Evolutionary conservation across 768 basidiomycete species (phyloP), one percentile per base, ranked within the genome.

Genomic region (Steccherinum ochraceum): DNA sequence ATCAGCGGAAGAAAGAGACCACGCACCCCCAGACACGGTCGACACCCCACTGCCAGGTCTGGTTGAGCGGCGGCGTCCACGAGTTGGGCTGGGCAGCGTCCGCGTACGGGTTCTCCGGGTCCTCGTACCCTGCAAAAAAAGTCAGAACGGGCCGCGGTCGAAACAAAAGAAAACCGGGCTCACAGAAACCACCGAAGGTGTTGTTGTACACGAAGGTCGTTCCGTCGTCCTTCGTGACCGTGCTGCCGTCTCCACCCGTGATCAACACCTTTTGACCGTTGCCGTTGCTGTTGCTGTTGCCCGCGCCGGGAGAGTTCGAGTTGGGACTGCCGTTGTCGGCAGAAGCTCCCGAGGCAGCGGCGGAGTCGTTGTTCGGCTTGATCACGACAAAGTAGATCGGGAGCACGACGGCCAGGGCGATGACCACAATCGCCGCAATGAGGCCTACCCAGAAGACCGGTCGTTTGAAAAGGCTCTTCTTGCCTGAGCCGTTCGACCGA

Each of bases 61-160:
- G 73, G 68, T 86, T 87, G 45, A 95, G 70, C 5, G 86, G 76
- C 1, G 89, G 89, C 4, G 86, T 85, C 83, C 87, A 93, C 2
- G 77, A 80, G 59, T 93, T 89, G 7, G 85, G 75, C 52, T 72
- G 77, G 5, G 91, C 90, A 40, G 76, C 72, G 63, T 86, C 81
- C 68, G 83, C 84, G 72, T 83, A 89, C 4, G 90, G 87, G 62
- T 87, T 72, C 42, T 81, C 73, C 12, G 83, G 81, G 65, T 89
- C 80, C 67, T 65, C 69, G 18, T 78, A 74, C 84, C 82, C 83
- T 84, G 51, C n/a, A 52, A 45, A 19, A 46, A 46, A 42, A 25
- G 43, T 45, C 39, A 44, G 35, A n/a, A 24, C 19, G 13, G 12
- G 20, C 18, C 13, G 44, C 65, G 24, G 49, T 24, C 11, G 10